Conservation (phyloP, 768 basidiomycete species). For the Aureoboletus auriporus region DNA sequence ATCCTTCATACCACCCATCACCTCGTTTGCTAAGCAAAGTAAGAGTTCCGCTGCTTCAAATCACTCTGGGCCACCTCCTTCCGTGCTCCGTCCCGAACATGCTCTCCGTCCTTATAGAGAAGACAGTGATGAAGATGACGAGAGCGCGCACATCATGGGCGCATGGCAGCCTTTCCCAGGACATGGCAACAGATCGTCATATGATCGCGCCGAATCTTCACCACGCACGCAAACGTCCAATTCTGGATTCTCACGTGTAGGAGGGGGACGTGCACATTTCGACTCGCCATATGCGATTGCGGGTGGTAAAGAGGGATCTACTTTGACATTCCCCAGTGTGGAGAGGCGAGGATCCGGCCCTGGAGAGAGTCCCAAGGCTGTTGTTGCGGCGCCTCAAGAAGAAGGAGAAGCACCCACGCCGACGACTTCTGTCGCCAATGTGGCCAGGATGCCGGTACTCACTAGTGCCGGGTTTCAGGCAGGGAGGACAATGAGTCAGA, state of each 20-base stretch:
- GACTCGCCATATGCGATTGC: slow-evolving; percentile 82
- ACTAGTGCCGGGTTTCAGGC: slow-evolving; percentile 39
- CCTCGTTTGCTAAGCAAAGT: slow-evolving; percentile 26
- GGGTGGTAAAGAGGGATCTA: slow-evolving; percentile 44
- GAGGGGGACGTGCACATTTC: slow-evolving; percentile 83
- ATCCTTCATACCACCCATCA: slow-evolving; percentile 45
- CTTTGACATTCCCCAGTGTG: slow-evolving; percentile 63
- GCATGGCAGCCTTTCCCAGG: slow-evolving; percentile 83
- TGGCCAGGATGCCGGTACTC: slow-evolving; percentile 39
- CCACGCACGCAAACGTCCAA: slow-evolving; percentile 28
- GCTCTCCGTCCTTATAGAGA: slow-evolving; percentile 72
- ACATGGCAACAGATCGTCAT: slow-evolving; percentile 22
- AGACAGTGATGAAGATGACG: slow-evolving; percentile 71
- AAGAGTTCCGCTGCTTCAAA: slow-evolving; percentile 31
- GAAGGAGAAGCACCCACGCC: slow-evolving; percentile 46
- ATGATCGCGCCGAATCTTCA: slow-evolving; percentile 24
- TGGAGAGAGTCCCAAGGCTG: slow-evolving; percentile 17
- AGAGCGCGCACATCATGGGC: slow-evolving; percentile 81
- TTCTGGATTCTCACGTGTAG: slow-evolving; percentile 81
- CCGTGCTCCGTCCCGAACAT: slow-evolving; percentile 76
- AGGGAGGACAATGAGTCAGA: slow-evolving; percentile 79
- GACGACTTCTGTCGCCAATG: slow-evolving; percentile 46
- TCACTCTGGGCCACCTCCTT: slow-evolving; percentile 55
- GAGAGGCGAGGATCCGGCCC: slow-evolving; percentile 37
- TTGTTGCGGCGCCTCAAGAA: slow-evolving; percentile 24